phyloP scores from a whole-genome alignment of 805 yeast species.

The Nakazawaea ernobii region DNA sequence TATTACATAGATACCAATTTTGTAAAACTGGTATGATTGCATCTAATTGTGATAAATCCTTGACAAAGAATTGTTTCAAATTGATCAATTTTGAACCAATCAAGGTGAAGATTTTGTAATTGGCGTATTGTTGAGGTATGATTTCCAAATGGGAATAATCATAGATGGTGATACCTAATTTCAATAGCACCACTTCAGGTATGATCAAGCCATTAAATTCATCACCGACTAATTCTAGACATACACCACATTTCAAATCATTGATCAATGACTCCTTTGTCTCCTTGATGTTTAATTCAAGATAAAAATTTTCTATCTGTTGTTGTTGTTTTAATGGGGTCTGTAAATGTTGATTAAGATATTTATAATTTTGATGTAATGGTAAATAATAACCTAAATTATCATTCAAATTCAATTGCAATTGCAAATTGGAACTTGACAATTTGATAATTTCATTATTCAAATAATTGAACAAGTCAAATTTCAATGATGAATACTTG shows the following conservation, averaged over 20 bases:
- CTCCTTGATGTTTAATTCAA: constrained; percentile 5
- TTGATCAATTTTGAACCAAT: constrained; percentile 2
- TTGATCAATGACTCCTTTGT: neutral
- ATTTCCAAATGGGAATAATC: neutral
- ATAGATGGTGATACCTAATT: constrained; percentile 1
- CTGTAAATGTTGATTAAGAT: constrained; percentile 29
- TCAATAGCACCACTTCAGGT: constrained; percentile 5
- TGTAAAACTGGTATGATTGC: constrained; percentile 1
- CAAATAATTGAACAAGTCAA: constrained; percentile 10
- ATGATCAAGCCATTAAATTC: neutral
- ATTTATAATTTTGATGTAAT: constrained; percentile 29
- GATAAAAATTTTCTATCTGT: constrained; percentile 18
- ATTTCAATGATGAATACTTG: constrained; percentile 8
- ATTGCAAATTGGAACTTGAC: too few species aligned
- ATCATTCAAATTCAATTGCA: constrained; percentile 1
- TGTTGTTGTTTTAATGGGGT: too few species aligned
- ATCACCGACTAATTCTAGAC: neutral
- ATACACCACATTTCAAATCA: constrained; percentile 7
- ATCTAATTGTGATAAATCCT: neutral
- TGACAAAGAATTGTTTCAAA: neutral
- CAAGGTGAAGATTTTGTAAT: neutral
- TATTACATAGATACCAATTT: constrained; percentile 7
- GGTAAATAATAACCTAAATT: constrained; percentile 24
- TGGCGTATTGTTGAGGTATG: neutral
- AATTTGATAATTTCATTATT: neutral